Base-by-base conservation (phyloP, 2,329 filamentous ascomycete species). In the Calonectria honghensis region DNA sequence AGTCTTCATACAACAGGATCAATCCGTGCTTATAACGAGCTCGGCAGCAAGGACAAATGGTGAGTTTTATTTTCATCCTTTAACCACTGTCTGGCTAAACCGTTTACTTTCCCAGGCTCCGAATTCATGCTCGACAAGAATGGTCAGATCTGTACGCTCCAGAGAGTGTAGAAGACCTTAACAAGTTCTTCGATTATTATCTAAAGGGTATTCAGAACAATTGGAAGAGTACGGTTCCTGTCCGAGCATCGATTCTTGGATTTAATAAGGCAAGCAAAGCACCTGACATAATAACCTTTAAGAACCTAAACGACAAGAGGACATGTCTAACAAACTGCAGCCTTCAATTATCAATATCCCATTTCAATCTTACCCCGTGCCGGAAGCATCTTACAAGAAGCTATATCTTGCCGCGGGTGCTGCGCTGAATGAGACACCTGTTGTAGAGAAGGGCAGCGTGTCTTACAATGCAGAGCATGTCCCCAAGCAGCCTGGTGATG, bases 401-500 rank as follows among this genome's bases (percentile, higher is more conserved):
- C 10, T 68, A 2, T 54, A 68, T 27, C 65, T 68, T 20, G n/a
- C 16, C 14, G 3, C 9, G 14, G 48, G 45, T 31, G 57, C 18
- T 6, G 7, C 10, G 3, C 35, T 63, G 4, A 63, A 9, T 20
- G 65, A 41, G n/a, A 39, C 11, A 3, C n/a, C 32, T 3, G 14
- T 14, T 11, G 6, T 14, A 13, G 11, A 68, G 3, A 9, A 16
- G 9, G 65, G 65, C 2, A 13, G 3, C 7, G 50, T 29, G 10
- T 68, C 65, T 14, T 68, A 68, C n/a, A 31, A 68, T n/a, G 65
- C 65, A 6, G 48, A 68, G 24, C 39, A 52, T n/a, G 65, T 68
- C 14, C 50, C 65, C 1, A 54, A 54, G 24, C 32, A 39, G 27
- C 65, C 65, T 13, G 32, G 14, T 6, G 65, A 27, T 13, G 50